Percentiles rank a stretch among this genome's conserved stretches.
Evolutionary conservation across 345 rosid genomes (phyloP).

Genomic region (Abelmoschus esculentus): DNA sequence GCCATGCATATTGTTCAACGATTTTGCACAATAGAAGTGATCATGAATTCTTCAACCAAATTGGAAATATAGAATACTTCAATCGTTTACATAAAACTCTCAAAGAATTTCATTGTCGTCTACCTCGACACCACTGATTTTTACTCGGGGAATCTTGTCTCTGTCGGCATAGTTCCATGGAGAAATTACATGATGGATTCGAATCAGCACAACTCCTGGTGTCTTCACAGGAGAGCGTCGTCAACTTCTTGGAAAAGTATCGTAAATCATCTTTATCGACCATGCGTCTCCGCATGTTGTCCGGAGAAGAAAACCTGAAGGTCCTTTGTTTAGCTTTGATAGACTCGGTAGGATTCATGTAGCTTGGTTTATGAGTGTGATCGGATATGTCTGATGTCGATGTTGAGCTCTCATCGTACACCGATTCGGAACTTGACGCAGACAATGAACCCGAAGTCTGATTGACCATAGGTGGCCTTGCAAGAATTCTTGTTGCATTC

Average conservation of each 20-base stretch:
- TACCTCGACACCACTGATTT: constrained; percentile 5
- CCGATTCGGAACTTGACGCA: constrained; percentile 50
- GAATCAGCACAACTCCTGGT: constrained; percentile 35
- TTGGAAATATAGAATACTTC: too few species aligned
- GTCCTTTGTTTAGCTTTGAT: constrained; percentile 70
- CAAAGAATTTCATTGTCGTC: background rate
- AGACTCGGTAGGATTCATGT: constrained; percentile 69
- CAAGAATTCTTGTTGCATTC: constrained; percentile 34
- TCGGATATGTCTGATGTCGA: constrained; percentile 54
- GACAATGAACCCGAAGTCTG: constrained; percentile 26
- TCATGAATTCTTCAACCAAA: too few species aligned
- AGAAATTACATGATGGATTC: constrained; percentile 36
- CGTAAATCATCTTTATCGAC: constrained; percentile 14
- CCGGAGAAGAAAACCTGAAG: constrained; percentile 29
- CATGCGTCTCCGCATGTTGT: constrained; percentile 15
- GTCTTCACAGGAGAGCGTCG: background rate
- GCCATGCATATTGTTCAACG: too few species aligned
- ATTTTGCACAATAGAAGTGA: too few species aligned
- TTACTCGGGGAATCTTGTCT: constrained; percentile 16
- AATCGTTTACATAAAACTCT: too few species aligned
- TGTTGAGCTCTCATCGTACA: constrained; percentile 36
- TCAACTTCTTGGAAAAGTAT: too few species aligned
- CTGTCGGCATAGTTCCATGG: constrained; percentile 54
- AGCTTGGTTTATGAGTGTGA: constrained; percentile 47
- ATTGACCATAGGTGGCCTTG: constrained; percentile 38